Evolutionary conservation across 371 early-diverging fungal genomes (phyloP).

Genomic region (Batrachochytrium dendrobatidis): DNA sequence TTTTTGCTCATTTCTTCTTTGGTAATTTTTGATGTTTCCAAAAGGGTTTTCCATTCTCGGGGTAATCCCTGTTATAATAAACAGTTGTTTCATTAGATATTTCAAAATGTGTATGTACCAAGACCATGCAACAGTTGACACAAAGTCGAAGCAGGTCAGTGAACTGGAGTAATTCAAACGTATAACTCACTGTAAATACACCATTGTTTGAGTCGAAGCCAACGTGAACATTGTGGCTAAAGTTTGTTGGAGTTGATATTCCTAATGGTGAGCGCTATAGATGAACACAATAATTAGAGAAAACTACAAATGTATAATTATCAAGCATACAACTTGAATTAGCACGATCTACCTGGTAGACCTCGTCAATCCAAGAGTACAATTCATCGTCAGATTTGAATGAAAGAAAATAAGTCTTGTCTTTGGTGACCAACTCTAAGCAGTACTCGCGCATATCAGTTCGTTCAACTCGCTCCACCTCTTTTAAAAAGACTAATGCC

Average conservation of each 20-base stretch:
- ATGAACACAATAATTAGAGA: neutral
- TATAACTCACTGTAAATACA: constrained; percentile 67
- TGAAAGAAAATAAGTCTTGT: constrained; percentile 74
- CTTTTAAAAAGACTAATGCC: constrained; percentile 78
- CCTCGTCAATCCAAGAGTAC: constrained; percentile 93
- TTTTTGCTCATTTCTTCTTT: constrained; percentile 92
- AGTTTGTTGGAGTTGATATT: constrained; percentile 89
- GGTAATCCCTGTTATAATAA: constrained; percentile 68
- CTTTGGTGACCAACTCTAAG: constrained; percentile 82
- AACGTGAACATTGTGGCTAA: constrained; percentile 92
- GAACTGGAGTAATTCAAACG: neutral
- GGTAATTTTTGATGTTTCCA: constrained; percentile 86
- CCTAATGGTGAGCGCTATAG: constrained; percentile 74
- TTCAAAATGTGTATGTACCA: too few species aligned
- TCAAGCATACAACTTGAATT: neutral
- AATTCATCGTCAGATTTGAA: constrained; percentile 90
- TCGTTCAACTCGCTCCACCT: constrained; percentile 72
- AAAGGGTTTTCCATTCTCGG: constrained; percentile 82
- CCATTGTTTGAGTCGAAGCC: constrained; percentile 93
- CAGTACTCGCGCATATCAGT: constrained; percentile 80
- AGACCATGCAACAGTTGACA: too few species aligned
- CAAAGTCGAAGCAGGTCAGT: too few species aligned
- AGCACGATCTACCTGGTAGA: constrained; percentile 57
- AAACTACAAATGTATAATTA: neutral
- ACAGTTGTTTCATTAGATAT: too few species aligned